Percentiles rank a stretch among this genome's conserved stretches.
Evolutionary conservation across 2,329 filamentous ascomycete genomes (phyloP).

Genomic region (Diplodia scrobiculata): DNA sequence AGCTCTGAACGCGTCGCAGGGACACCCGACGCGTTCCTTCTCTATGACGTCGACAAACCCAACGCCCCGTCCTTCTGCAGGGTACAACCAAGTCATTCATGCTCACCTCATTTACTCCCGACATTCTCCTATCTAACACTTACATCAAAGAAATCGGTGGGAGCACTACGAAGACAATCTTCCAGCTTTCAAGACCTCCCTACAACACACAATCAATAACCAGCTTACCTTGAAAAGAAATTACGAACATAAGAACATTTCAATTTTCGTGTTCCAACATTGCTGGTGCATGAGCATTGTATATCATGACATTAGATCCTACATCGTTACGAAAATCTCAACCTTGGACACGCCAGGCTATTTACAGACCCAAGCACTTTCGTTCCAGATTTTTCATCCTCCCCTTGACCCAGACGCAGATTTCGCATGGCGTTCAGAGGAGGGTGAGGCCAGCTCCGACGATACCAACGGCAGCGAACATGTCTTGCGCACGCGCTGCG

Average conservation of each 20-base stretch:
- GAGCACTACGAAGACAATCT: too few relatives aligned
- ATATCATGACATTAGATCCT: slow-evolving; percentile 14
- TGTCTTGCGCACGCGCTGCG: slow-evolving; percentile 5
- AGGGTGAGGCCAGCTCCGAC: slow-evolving; percentile 16
- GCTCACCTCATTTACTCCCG: too few relatives aligned
- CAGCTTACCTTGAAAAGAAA: too few relatives aligned
- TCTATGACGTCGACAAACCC: slow-evolving; percentile 1
- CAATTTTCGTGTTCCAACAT: background rate
- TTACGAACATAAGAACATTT: too few relatives aligned
- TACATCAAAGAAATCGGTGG: too few relatives aligned
- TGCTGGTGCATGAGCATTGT: background rate
- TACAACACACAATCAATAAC: too few relatives aligned
- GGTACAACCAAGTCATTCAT: too few relatives aligned
- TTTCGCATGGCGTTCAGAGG: background rate
- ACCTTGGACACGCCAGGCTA: background rate
- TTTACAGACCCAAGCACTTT: background rate
- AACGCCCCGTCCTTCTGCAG: background rate
- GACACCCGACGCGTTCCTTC: slow-evolving; percentile 1
- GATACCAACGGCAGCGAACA: slow-evolving; percentile 16
- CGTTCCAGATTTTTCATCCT: background rate
- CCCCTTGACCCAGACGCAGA: background rate
- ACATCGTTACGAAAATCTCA: too few relatives aligned
- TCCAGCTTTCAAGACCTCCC: too few relatives aligned
- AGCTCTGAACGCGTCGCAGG: background rate
- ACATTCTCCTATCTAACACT: too few relatives aligned